Evolutionary conservation across 441 rosid genomes (phyloP), one percentile per base, ranked within the genome.

Genomic region (Pelargonium australe): DNA sequence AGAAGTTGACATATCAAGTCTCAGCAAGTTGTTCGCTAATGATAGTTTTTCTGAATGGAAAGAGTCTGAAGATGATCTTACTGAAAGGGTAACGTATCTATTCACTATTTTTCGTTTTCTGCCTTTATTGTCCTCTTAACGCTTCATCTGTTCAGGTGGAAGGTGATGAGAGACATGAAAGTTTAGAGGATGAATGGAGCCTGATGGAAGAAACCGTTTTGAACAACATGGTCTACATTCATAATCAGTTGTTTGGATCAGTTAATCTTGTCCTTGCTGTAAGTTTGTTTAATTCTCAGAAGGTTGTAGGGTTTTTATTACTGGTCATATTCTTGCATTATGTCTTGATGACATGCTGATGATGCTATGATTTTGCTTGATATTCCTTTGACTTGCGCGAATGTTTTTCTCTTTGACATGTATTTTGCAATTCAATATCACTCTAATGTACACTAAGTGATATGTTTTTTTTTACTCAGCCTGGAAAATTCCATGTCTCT

Each of bases 181-280:
- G 71, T 79, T 78, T 85, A 79, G 86, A 89, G 79, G 96, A 85
- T 65, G 92, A 85, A 51, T 89, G 97, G 97, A 80, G 81, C 76
- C 77, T 82, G 55, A 76, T 87, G 77, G 83, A 82, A 77, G 97
- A 89, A 70, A 77, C 83, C 7, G 68, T 81, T 7, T 67, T 87
- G 69, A 77, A 79, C 74, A 75, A 76, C 73, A 76, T 92, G 80
- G 84, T 92, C 72, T 69, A 74, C 79, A 77, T 82, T 13, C 96
- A 92, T 78, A 89, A 82, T 75, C 89, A 84, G 70, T 75, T 95
- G 74, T 95, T 92, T 88, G 98, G 98, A 14, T 90, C 95, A 19
- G 73, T 28, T 25, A 75, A 85, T 83, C 92, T 89, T 75, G 75
- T 84, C 70, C 72, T 73, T 71, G 41, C 64, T 71, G 99, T 95